phyloP scores from a whole-genome alignment of 2,329 filamentous ascomycete species.

The Exophiala sideris region DNA sequence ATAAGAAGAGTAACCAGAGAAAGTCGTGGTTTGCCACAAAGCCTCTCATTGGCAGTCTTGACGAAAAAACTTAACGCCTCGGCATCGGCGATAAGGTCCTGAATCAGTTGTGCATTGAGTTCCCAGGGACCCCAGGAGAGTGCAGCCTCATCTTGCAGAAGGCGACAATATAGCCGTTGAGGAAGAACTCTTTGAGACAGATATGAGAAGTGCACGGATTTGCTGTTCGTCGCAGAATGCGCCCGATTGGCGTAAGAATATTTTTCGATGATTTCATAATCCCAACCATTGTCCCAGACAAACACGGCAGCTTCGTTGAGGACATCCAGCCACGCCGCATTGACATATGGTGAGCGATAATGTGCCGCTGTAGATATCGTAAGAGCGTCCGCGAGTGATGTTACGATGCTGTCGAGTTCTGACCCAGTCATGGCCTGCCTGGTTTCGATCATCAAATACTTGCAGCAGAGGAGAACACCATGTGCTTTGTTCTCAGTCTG shows the following conservation, averaged over 20 bases:
- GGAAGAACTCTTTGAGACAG: constrained; percentile 10
- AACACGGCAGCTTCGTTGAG: constrained; percentile 16
- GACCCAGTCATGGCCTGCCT: background rate
- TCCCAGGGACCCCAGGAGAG: background rate
- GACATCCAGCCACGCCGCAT: constrained; percentile 22
- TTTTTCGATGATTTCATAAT: background rate
- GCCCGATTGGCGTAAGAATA: background rate
- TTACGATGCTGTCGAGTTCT: constrained; percentile 10
- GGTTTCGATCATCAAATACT: constrained; percentile 9
- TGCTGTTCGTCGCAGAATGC: background rate
- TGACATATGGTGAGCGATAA: constrained; percentile 16
- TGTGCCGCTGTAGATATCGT: background rate
- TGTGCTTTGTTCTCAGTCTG: constrained; percentile 38
- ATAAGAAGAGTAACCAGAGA: constrained; percentile 6
- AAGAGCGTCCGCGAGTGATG: background rate
- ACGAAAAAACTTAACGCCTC: constrained; percentile 9
- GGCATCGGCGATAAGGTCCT: background rate
- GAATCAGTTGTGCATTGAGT: background rate
- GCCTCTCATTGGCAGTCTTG: constrained; percentile 4
- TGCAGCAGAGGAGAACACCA: constrained; percentile 35
- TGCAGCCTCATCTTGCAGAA: background rate
- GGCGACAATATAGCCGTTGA: constrained; percentile 3
- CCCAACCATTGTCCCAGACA: constrained; percentile 10
- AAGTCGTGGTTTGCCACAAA: background rate
- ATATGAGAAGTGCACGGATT: constrained; percentile 7